phyloP scores from a whole-genome alignment of 352 stramenopile genomes.

The Phytopythium cucurbitacearum region DNA sequence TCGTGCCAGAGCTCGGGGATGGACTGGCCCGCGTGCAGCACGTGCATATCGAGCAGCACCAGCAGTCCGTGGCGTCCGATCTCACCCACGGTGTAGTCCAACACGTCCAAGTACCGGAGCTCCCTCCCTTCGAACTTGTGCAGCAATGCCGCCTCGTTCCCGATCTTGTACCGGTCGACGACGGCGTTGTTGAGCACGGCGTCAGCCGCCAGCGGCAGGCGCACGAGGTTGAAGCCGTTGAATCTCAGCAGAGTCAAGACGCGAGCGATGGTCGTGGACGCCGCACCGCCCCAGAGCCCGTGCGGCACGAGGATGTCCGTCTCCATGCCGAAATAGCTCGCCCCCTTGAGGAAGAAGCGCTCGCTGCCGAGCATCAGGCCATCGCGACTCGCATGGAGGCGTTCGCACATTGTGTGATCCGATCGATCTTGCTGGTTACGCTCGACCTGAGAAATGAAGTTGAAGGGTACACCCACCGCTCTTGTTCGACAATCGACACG shows the following conservation, averaged over 20 bases:
- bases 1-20: conserved; percentile 51
- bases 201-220: conserved; percentile 41
- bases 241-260: conserved; percentile 27
- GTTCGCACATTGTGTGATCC: no score
- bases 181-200: conserved; percentile 30
- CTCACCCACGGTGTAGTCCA: conserved; percentile 39
- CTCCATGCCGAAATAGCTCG: conserved; percentile 64
- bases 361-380: conserved; percentile 26
- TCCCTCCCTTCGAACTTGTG: conserved; percentile 20
- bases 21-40: conserved; percentile 28
- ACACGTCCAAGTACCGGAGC: conserved; percentile 44
- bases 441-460: no score
- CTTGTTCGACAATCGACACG: no score
- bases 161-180: conserved; percentile 35
- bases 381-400: no score
- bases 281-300: conserved; percentile 48
- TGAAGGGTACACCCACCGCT: no score
- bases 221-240: conserved; percentile 51
- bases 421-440: no score
- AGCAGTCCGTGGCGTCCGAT: conserved; percentile 27
- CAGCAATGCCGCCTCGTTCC: conserved; percentile 32
- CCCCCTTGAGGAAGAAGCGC: conserved; percentile 49
- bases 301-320: conserved; percentile 53
- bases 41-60: conserved; percentile 44
- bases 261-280: conserved; percentile 39